Evolutionary conservation across 768 basidiomycete species (phyloP).

Genomic region (Dacryopinax spathularia): DNA sequence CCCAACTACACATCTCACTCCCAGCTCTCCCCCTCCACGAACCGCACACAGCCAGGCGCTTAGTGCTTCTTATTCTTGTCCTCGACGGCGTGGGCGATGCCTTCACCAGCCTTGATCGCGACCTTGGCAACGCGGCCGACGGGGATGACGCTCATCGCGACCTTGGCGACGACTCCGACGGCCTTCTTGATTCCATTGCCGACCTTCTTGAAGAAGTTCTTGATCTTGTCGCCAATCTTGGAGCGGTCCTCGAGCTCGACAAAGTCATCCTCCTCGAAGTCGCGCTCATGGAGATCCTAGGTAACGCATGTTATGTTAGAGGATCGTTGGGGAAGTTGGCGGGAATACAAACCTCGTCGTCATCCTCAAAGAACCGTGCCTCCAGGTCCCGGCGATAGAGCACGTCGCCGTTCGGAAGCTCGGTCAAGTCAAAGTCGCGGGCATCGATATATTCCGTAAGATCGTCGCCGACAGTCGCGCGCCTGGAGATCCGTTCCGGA

Average conservation of each 20-base stretch:
- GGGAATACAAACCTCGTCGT: neutral
- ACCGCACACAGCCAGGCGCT: neutral
- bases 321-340: neutral
- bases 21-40: neutral
- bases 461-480: neutral
- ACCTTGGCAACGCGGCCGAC: neutral
- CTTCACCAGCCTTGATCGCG: neutral
- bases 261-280: neutral
- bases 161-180: neutral
- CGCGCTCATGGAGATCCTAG: neutral
- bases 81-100: neutral
- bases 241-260: neutral
- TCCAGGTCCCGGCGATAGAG: neutral
- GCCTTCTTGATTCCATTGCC: neutral
- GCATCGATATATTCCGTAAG: neutral
- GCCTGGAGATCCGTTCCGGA: neutral
- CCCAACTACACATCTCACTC: neutral
- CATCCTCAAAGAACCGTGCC: neutral
- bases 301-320: neutral
- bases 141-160: neutral
- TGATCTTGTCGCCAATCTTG: slow-evolving; percentile 2
- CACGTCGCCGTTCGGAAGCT: slow-evolving; percentile 1
- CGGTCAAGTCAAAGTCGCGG: neutral
- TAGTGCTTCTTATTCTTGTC: neutral
- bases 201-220: neutral